Evolutionary conservation across 163 green algal species (phyloP), one percentile per base, ranked within the genome.

Genomic region (Chlamydomonas reinhardtii): DNA sequence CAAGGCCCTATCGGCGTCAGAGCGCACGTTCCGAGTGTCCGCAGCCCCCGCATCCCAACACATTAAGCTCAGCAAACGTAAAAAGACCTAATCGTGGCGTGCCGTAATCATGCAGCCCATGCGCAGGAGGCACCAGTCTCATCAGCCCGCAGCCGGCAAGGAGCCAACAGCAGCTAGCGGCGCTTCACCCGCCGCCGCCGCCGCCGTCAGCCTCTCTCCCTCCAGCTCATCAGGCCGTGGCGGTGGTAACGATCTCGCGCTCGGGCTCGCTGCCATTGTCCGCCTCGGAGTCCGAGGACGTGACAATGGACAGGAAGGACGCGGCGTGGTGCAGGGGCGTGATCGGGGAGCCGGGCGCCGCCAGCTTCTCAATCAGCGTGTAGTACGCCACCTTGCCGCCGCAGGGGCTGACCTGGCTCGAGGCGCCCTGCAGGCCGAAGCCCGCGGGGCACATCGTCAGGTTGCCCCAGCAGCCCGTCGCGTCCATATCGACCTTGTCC

Each of bases 301-400:
- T 75, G 76, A 27, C 73, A 71, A 91, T 39, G 0, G 88, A 91
- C 70, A 89, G 83, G 62, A 87, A 89, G 59, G 88, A 91, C n/a
- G 82, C 77, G 61, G 71, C 75, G 65, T 91, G 88, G 76, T 89
- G 83, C 79, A 90, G 65, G 17, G 78, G 54, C 22, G 72, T 82
- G 15, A 17, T 87, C 48, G 88, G 88, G 62, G 73, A 86, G 52
- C 73, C 71, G 17, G 88, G 82, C 22, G 82, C 48, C 9, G 54
- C 48, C 34, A 83, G 78, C 72, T 81, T 81, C 48, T 89, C 73
- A 27, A n/a, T 70, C 66, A 94, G 84, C 59, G 88, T 92, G 87
- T 96, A 95, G 84, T 95, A 98, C 20, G 91, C 89, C n/a, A 97
- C 92, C 66, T 91, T 86, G 61, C 94, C 95, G 39, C 96, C 94